Evolutionary conservation across 2,329 filamentous ascomycete species (phyloP), one percentile per base, ranked within the genome.

Genomic region (Sclerotinia nivalis): DNA sequence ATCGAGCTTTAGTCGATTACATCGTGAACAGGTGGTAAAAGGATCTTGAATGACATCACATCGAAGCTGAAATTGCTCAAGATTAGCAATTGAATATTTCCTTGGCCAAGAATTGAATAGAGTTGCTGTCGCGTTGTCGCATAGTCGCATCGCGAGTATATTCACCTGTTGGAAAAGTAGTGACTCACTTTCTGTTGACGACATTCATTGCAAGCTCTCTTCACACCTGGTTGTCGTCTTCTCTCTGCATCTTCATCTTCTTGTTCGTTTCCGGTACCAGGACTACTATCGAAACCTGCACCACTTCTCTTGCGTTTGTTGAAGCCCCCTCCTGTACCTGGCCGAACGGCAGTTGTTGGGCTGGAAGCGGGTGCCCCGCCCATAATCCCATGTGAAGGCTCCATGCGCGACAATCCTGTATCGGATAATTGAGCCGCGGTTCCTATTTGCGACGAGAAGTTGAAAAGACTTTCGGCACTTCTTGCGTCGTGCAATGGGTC

Each of bases 31-130:
- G 76, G 88, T 88, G 76, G 88, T 87, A 79, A 93, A 94, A 25
- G 91, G 91, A 40, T 93, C 91, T 81, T 93, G 91, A 75, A 92
- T 84, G 75, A 95, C 92, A 83, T 95, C 91, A 85, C 92, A 96
- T 77, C 91, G 90, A 72, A 95, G 83, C 91, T 93, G 78, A 74
- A 52, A n/a, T 71, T 52, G 25, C 56, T 67, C 43, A 67, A 70
- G 22, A 64, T 62, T 61, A 59, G 67, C 60, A 58, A 71, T 68
- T 58, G 40, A 22, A 62, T 54, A 20, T 60, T 60, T 7, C 20
- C 43, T 47, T 28, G 43, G 34, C 54, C 20, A n/a, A 4, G 13
- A 45, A 31, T 45, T 25, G 34, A n/a, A 58, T 45, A 20, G 9
- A 37, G 3, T 7, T 28, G 34, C n/a, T 9, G 9, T 61, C 55